Base-by-base conservation (phyloP, 2,329 filamentous ascomycete species). In the Arachnomyces sp. region DNA sequence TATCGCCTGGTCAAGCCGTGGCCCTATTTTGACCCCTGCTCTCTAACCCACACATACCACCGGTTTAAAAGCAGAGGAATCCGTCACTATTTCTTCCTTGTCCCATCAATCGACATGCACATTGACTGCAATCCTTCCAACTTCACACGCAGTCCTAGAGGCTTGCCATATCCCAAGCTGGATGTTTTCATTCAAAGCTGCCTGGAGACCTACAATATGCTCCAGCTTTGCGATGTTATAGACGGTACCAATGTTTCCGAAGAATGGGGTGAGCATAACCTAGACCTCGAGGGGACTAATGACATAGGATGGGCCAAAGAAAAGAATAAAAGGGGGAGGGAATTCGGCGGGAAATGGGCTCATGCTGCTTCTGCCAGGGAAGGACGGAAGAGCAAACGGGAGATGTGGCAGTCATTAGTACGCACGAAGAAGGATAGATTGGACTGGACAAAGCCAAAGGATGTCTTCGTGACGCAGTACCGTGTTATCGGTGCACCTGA, bases 211-310 rank as follows among this genome's bases (percentile, higher is more conserved):
- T 47, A 48, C 36, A 47, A 52, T 36, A 49, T 52, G 40, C 46
- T 54, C 31, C 45, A 50, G 32, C 49, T 57, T 20, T 52, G 49
- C 34, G 53, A 57, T 49, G 46, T 53, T 37, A 54, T 57, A 41
- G 53, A 57, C 40, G 52, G 52, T 32, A 51, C 49, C n/a, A 50
- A 55, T 46, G 45, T 55, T 37, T 55, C 51, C 8, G 53, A 57
- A 42, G 48, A 53, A 46, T 57, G 53, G 53, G 53, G 54, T 16
- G 42, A 45, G 28, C 35, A 47, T 29, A 47, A 57, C 40, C 48
- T 57, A 31, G 36, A 50, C 14, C 44, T 57, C 28, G 49, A 54
- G 33, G 53, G 53, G 25, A 42, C 47, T 28, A 56, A 51, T 38
- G 53, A 57, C 43, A 36, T 51, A 35, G 44, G 54, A 44, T 57